Evolutionary conservation across 1,284 basidiomycete species (phyloP), one percentile per base, ranked within the genome.

Genomic region (Cutaneotrichosporon sp.): DNA sequence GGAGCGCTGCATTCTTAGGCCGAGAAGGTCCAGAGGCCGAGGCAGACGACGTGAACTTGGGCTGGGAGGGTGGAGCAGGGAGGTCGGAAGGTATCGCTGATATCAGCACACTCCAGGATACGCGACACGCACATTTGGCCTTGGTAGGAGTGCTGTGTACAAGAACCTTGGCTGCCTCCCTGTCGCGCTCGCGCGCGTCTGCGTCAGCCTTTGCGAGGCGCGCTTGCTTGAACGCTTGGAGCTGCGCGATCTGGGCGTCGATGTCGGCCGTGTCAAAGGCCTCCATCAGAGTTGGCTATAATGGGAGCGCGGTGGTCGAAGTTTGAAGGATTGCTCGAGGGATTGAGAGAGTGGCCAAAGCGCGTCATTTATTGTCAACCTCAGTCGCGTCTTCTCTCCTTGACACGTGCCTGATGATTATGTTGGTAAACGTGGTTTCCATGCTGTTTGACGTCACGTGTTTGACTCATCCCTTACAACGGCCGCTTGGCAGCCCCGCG

Each of bases 191-290:
- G 0, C 46, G n/a, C 31, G 42, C 38, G 10, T 32, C 46, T 4
- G 34, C 55, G 16, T 57, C 32, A 16, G 46, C 53, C 47, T 51
- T 32, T 3, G 42, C 60, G 9, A 50, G 6, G 1, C 40, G 30
- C 31, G 18, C 53, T 7, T 22, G 50, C 46, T 57, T 60, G 6
- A 47, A 32, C 32, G 47, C 58, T 16, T 60, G n/a, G 11, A 60
- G 58, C 36, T 34, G 31, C 6, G 58, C 58, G 11, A 60, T 60
- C 50, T 60, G 58, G 14, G 58, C 58, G 30, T 60, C 58, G 36
- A 60, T 21, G 22, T 60, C 58, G 22, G 34, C 32, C 50, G 50
- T 53, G 58, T 60, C 58, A n/a, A 60, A n/a, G 31, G 22, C 38
- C 14, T 30, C 51, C 51, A 53, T 53, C 51, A 32, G 14, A 16